phyloP scores from a whole-genome alignment of 129 eudicot genomes.

The sunflower (Helianthus annuus) region DNA sequence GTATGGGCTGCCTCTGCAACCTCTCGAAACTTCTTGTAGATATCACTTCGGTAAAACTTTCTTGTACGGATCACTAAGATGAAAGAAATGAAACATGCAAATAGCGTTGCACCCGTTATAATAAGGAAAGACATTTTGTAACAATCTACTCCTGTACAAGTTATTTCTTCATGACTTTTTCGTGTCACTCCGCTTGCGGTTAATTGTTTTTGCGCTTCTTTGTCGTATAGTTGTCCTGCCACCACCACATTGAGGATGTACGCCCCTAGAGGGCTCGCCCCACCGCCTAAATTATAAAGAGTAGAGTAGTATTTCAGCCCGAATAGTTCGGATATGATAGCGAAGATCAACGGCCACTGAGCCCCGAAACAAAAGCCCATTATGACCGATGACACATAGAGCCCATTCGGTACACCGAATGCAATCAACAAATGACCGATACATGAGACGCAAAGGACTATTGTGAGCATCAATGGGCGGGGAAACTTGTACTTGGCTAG shows the following conservation, averaged over 20 bases:
- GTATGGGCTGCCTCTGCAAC: slow-evolving; percentile 18
- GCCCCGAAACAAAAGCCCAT: slow-evolving; percentile 94
- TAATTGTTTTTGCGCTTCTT: slow-evolving; percentile 58
- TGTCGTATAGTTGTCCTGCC: slow-evolving; percentile 68
- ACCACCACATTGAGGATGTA: slow-evolving; percentile 67
- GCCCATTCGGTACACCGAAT: slow-evolving; percentile 61
- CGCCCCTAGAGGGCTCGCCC: slow-evolving; percentile 78
- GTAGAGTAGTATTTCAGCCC: slow-evolving; percentile 83
- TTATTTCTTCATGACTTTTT: slow-evolving; percentile 46
- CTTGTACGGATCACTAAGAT: slow-evolving; percentile 65
- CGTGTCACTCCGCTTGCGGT: slow-evolving; percentile 49
- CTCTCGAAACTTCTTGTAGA: slow-evolving; percentile 74
- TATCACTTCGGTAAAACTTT: slow-evolving; percentile 69
- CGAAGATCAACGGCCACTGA: slow-evolving; percentile 75
- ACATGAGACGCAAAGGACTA: slow-evolving; percentile 62
- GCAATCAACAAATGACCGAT: slow-evolving; percentile 77
- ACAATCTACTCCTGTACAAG: slow-evolving; percentile 64
- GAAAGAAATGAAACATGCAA: slow-evolving; percentile 59
- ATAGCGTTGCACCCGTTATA: slow-evolving; percentile 51
- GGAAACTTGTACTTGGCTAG: slow-evolving; percentile 75
- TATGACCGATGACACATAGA: slow-evolving; percentile 64
- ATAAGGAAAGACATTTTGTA: slow-evolving; percentile 64
- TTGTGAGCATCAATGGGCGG: slow-evolving; percentile 73
- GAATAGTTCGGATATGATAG: slow-evolving; percentile 78
- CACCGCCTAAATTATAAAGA: slow-evolving; percentile 58